Evolutionary conservation across 1,284 basidiomycete species (phyloP).

Genomic region (Puccinia novopanici): DNA sequence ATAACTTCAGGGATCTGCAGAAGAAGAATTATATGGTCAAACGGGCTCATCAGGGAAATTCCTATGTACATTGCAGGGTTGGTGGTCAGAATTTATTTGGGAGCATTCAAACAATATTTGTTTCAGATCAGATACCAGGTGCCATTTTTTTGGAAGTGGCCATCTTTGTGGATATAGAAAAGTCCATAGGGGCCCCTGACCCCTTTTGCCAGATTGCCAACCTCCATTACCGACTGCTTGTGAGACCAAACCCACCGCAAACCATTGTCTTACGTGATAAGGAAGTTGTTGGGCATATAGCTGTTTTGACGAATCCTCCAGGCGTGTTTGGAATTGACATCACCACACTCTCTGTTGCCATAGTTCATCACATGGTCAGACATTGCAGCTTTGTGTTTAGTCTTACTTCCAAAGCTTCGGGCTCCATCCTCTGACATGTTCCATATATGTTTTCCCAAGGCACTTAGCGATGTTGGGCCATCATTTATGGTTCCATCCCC

Average conservation of each 20-base stretch:
- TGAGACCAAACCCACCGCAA: too few species aligned
- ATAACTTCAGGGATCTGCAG: not conserved
- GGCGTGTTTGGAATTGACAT: conserved; percentile 1
- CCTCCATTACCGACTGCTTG: conserved; percentile 13
- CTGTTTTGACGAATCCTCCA: not conserved
- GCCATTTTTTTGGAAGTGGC: too few species aligned
- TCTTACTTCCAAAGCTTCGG: not conserved
- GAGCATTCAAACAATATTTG: conserved; percentile 2
- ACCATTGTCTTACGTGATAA: not conserved
- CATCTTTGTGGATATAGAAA: too few species aligned
- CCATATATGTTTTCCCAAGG: too few species aligned
- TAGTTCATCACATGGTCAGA: conserved; percentile 11
- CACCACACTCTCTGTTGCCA: not conserved
- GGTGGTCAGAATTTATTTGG: conserved; percentile 14
- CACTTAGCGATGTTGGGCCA: too few species aligned
- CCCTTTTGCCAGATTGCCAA: not conserved
- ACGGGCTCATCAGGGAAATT: conserved; percentile 3
- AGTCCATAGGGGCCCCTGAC: too few species aligned
- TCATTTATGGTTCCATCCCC: too few species aligned
- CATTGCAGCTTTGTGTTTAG: not conserved
- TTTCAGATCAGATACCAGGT: too few species aligned
- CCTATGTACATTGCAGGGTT: not conserved
- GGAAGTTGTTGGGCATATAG: conserved; percentile 1
- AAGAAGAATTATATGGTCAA: not conserved
- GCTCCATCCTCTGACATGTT: too few species aligned